Conservation (phyloP, 2,329 filamentous ascomycete genomes). For the Dothideomycetidae sp. region DNA sequence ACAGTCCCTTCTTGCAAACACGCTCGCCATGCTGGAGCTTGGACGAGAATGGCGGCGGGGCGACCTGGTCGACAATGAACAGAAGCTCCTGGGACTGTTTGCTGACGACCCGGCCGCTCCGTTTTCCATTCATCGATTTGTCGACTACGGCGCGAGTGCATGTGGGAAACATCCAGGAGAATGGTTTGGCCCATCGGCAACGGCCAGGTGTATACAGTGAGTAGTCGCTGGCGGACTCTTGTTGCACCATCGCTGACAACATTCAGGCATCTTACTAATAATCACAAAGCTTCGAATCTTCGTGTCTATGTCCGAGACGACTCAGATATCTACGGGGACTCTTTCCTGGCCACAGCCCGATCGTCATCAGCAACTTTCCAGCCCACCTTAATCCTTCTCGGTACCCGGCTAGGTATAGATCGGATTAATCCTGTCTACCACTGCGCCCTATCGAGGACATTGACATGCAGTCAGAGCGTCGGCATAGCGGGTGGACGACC, state of each 20-base stretch:
- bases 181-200: constrained; percentile 98
- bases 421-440: constrained; percentile 91
- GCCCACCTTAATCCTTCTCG: constrained; percentile 78
- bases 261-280: constrained; percentile 58
- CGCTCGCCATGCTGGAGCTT: constrained; percentile 55
- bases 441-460: constrained; percentile 71
- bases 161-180: constrained; percentile 93
- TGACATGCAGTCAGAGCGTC: constrained; percentile 85
- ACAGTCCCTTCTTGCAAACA: constrained; percentile 82
- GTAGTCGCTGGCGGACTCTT: constrained; percentile 20
- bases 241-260: constrained; percentile 14
- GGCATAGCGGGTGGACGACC: constrained; percentile 92
- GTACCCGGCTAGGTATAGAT: constrained; percentile 81
- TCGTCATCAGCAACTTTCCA: constrained; percentile 52
- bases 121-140: constrained; percentile 92
- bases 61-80: constrained; percentile 40
- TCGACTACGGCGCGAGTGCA: constrained; percentile 67
- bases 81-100: constrained; percentile 62
- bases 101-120: constrained; percentile 75
- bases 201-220: constrained; percentile 84
- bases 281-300: constrained; percentile 46
- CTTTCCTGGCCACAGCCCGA: constrained; percentile 63
- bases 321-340: constrained; percentile 85
- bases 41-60: constrained; percentile 77
- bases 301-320: constrained; percentile 83